Base-by-base conservation (phyloP, 1,284 basidiomycete genomes). In the Macrocystidia cucumis region DNA sequence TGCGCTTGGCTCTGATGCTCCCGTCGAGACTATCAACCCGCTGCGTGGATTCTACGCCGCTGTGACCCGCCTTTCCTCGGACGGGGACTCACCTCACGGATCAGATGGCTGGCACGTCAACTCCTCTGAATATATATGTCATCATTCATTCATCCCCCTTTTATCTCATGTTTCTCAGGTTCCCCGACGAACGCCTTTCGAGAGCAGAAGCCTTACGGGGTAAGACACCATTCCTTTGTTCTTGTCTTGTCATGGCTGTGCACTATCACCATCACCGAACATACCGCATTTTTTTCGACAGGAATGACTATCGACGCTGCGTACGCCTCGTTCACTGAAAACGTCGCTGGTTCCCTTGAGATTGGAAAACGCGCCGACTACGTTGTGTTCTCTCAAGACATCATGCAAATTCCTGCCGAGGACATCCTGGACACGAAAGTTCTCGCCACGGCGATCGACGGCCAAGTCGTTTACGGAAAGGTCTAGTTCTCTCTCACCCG, bases 1-100 rank as follows among this genome's bases (percentile, higher is more conserved):
- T 38, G 69, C 77, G 14, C 60, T 95, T 9, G 91, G 92, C 11
- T 90, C 87, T 1, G 91, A 96, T 58, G 89, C 88, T 46, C 92
- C 91, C 1, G 91, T 97, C 19, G 91, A 92, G 51, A 64, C 69
- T 30, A 68, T 85, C 57, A 84, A 86, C 48, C 86, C 86, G 11
- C 62, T 89, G 19, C 57, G 67, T 37, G 83, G 83, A 5, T 91
- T 95, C 56, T 90, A 90, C 55, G 85, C 91, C 13, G 87, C 91
- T 1, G 69, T 92, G 29, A 82, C 88, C 1, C 72, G 91, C 24
- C 61, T 89, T 26, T 78, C 82, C 23, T 64, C 74, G 6, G 64
- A 74, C 14, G 89, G 89, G 18, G 57, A 63, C 20, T 91, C 87
- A 11, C 91, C 91, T 4, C 83, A 90, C 48, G 92, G 91, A 1